phyloP scores from a whole-genome alignment of 768 basidiomycete genomes.

The Naganishia randhawae region DNA sequence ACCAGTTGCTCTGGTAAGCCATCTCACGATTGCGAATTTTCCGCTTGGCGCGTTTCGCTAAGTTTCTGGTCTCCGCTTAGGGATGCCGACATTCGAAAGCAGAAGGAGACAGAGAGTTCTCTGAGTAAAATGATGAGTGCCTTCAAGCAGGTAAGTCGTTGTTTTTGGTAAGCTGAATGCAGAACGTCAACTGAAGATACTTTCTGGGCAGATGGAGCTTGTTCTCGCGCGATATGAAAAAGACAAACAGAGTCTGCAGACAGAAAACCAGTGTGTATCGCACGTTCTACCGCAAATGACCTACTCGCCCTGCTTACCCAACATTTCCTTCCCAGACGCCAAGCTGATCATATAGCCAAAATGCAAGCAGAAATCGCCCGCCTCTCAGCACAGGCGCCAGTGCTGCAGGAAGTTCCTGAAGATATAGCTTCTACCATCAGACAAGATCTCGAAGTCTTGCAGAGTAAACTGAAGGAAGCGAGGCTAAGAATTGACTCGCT shows the following conservation, averaged over 20 bases:
- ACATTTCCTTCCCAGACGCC: background rate
- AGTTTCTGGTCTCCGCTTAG: background rate
- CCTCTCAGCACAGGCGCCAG: background rate
- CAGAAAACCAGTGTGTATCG: conserved; percentile 5
- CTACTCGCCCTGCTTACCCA: background rate
- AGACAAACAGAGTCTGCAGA: conserved; percentile 4
- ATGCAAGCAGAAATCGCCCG: conserved; percentile 8
- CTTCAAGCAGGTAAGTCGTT: conserved; percentile 20
- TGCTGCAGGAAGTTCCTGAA: background rate
- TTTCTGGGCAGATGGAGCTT: conserved; percentile 4
- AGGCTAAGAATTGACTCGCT: conserved; percentile 5
- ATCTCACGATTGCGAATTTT: background rate
- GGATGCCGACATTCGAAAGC: conserved; percentile 22
- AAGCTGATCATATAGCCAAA: conserved; percentile 3
- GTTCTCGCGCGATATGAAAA: conserved; percentile 17
- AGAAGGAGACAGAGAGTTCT: conserved; percentile 12
- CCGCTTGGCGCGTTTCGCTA: background rate
- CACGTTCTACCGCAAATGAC: background rate
- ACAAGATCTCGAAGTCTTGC: conserved; percentile 10
- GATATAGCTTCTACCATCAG: conserved; percentile 17
- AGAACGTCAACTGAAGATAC: background rate
- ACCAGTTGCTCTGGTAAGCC: conserved; percentile 23
- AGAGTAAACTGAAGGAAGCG: conserved; percentile 7
- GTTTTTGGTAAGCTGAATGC: background rate
- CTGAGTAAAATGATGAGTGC: conserved; percentile 25